Evolutionary conservation across 768 basidiomycete species (phyloP), one percentile per base, ranked within the genome.

Genomic region (Clitopilus hobsonii): DNA sequence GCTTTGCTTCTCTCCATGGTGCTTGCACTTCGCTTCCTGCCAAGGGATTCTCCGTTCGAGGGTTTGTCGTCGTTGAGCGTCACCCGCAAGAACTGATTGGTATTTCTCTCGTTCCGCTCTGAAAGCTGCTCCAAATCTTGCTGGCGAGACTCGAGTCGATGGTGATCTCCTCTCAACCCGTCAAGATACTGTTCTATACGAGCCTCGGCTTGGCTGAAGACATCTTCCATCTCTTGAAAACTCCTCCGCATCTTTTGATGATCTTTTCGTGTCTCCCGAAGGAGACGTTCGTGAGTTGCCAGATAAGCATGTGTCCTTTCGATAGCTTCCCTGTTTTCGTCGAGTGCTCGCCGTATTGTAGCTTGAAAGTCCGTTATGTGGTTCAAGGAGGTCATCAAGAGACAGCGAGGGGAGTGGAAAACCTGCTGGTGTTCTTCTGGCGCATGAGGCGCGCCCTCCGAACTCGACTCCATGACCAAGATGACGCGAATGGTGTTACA

Each of bases 321-420:
- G 41, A 45, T 45, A 45, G 41, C 41, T 11, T 45, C 41, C 3
- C 22, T 16, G 22, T 45, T 45, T 23, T 45, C 41, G 22, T 45
- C 41, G n/a, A 45, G 41, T 18, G 41, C 41, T 23, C 22, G 41
- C 22, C 22, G 41, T 45, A 45, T 45, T 11, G 41, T 18, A 45
- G 41, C 16, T 16, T 45, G n/a, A 45, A 45, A 45, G 41, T 45
- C 41, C 18, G 41, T 45, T 45, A 45, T 45, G 22, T 45, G 41
- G 41, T 45, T 45, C 41, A 45, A 45, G 41, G 41, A 45, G 41
- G n/a, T 45, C 41, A 45, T 45, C 41, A 45, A 45, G 41, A 45
- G 41, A 45, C 41, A 20, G 22, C 41, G 41, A 18, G 41, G 22
- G 41, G 11, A 18, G 8, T 45, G 41, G 11, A 20, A 11, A 23